These are phyloP conservation scores for Amanita thiersii DNA, from an alignment of 768 basidiomycete genomes.

Conservation along the genomic window DNA sequence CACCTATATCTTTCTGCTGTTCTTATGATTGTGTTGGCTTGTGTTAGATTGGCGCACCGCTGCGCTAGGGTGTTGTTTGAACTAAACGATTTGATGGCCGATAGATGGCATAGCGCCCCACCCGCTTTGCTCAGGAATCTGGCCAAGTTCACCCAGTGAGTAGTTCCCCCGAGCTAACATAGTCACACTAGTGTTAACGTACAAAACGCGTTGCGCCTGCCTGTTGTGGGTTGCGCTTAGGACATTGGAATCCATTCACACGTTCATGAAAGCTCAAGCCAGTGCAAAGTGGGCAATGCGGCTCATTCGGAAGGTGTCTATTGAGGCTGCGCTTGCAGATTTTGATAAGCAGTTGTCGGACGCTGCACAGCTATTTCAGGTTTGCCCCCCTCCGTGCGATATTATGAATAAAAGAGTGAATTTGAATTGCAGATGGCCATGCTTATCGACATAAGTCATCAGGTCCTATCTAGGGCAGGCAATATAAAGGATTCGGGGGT, in stretches of 20 bases:
- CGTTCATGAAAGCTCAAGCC: constrained; percentile 29
- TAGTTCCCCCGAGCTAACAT: neutral
- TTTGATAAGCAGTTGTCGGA: constrained; percentile 30
- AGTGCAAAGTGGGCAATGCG: constrained; percentile 32
- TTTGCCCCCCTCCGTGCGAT: constrained; percentile 11
- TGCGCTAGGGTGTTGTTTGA: constrained; percentile 33
- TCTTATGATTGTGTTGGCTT: neutral
- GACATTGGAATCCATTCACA: constrained; percentile 26
- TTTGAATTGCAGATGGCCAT: constrained; percentile 27
- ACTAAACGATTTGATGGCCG: constrained; percentile 36
- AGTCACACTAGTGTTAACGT: too few relatives aligned
- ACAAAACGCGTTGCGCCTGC: neutral
- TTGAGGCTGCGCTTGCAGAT: constrained; percentile 29
- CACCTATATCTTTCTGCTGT: neutral
- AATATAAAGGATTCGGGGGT: constrained; percentile 11
- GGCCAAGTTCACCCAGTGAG: constrained; percentile 31
- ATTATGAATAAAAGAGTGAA: neutral
- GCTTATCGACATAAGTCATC: constrained; percentile 35
- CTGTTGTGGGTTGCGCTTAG: constrained; percentile 16
- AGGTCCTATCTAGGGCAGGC: constrained; percentile 18
- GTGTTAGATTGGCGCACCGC: constrained; percentile 22
- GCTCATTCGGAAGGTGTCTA: constrained; percentile 29
- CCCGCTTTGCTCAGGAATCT: constrained; percentile 29
- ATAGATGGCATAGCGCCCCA: constrained; percentile 35
- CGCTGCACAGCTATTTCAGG: constrained; percentile 40